Conservation (phyloP, 208 protist species). For the Leishmania braziliensis region DNA sequence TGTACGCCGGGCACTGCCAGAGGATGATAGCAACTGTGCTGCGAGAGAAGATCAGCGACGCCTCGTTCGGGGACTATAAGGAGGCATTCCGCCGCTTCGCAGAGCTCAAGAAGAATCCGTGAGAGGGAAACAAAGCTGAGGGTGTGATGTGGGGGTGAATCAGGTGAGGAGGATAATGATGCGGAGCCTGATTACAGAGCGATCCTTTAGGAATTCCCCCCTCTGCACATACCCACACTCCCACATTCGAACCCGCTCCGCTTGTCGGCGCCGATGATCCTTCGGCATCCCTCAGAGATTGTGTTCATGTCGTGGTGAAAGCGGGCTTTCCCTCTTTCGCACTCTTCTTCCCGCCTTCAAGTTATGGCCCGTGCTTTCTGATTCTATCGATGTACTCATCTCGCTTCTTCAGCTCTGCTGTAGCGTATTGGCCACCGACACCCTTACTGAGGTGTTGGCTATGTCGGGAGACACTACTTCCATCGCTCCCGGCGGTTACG, state of each 20-base stretch:
- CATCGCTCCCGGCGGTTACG: not conserved
- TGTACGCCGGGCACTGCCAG: slow-evolving; percentile 88
- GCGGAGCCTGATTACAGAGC: not conserved
- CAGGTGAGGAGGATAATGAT: not conserved
- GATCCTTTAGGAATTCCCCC: not conserved
- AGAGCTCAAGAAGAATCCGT: slow-evolving; percentile 26
- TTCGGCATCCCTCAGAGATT: not conserved
- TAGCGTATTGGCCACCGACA: not conserved
- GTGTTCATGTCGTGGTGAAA: not conserved
- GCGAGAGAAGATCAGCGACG: slow-evolving; percentile 59
- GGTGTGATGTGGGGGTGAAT: not conserved
- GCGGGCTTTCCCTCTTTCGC: not conserved
- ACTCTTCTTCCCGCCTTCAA: not conserved
- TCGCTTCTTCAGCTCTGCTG: not conserved
- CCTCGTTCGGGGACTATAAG: slow-evolving; percentile 65
- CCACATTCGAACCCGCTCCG: not conserved
- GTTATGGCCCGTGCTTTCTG: too few species aligned
- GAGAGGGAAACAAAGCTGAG: not conserved
- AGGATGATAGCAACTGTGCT: slow-evolving; percentile 83
- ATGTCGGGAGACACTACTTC: not conserved
- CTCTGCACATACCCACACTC: not conserved
- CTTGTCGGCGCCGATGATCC: not conserved
- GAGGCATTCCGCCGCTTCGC: slow-evolving; percentile 31
- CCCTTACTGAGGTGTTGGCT: not conserved
- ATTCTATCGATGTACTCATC: not conserved